Base-by-base conservation (phyloP, 2,329 filamentous ascomycete genomes). In the Cercospora sojina region DNA sequence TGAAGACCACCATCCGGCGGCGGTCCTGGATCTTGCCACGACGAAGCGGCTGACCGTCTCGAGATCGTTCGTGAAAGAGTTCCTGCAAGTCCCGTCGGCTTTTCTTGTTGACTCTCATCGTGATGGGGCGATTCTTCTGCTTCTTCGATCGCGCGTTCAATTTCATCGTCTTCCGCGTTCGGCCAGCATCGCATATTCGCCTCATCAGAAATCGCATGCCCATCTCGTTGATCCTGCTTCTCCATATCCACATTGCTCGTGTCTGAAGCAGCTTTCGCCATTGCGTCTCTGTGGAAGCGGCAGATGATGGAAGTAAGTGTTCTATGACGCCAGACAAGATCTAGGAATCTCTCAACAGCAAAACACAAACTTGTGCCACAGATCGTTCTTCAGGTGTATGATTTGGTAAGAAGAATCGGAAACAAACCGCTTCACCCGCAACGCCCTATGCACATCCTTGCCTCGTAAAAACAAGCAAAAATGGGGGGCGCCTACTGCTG, bases 1-100 rank as follows among this genome's bases (percentile, higher is more conserved):
- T 70, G 69, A 0, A 76, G 6, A 3, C 80, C 80, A 13, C 80
- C 80, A 71, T 83, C 80, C 0, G 80, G 80, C 38, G 80, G 79
- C 6, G 80, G 80, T 4, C 79, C 78, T 20, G 69, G 76, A 41
- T 77, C 74, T 62, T 66, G 62, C 67, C 72, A 69, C 20, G 72
- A 74, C 1, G 74, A 74, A 10, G 72, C 66, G 2, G 69, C 67
- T 9, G 75, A 76, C 49, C 66, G 68, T 49, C 71, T 65, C 7
- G 74, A 73, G 27, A 74, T 57, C n/a, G 68, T 73, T 49, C 72
- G 56, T 20, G 71, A 56, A 7, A 74, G 62, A 18, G 67, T 65
- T 27, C 59, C 56, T 31, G 49, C 55, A 23, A 66, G 49, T 13
- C 43, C 55, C 9, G 65, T 29, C 2, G 32, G 38, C 29, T 65